phyloP scores from a whole-genome alignment of 257 asterid genomes.

The Phtheirospermum japonicum region DNA sequence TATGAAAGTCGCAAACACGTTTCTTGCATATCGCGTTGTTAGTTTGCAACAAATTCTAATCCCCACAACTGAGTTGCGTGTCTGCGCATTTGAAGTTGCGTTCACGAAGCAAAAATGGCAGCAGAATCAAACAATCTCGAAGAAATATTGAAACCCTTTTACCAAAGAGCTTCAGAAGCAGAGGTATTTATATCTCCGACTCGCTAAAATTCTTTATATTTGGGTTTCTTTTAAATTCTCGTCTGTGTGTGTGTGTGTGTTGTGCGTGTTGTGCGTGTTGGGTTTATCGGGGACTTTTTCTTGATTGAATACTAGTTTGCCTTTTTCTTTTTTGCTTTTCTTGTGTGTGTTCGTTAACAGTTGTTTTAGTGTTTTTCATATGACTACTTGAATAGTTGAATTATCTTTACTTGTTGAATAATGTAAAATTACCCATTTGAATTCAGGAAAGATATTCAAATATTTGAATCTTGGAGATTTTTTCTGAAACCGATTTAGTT shows the following conservation, averaged over 20 bases:
- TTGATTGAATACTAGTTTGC: conserved; percentile 24
- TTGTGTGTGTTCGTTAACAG: neutral
- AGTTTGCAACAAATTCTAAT: conserved; percentile 2
- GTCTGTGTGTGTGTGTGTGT: neutral
- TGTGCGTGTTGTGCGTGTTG: no score
- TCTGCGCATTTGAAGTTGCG: conserved; percentile 23
- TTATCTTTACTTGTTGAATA: no score
- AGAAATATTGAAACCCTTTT: conserved; percentile 58
- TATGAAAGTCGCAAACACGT: neutral
- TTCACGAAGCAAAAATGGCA: conserved; percentile 37
- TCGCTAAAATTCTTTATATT: neutral
- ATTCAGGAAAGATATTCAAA: conserved; percentile 12
- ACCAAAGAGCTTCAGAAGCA: conserved; percentile 77
- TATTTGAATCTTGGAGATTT: neutral
- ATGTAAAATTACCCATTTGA: no score
- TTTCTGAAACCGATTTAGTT: neutral
- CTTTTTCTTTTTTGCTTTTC: neutral
- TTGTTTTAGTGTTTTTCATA: neutral
- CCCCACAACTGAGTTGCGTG: conserved; percentile 5
- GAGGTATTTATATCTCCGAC: conserved; percentile 47
- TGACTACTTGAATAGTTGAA: no score
- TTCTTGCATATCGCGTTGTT: neutral
- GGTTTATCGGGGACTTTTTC: neutral
- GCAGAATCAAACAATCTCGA: conserved; percentile 42
- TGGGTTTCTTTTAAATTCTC: neutral